Evolutionary conservation across 805 yeast genomes (phyloP).

Genomic region (Nematodospora valgi): DNA sequence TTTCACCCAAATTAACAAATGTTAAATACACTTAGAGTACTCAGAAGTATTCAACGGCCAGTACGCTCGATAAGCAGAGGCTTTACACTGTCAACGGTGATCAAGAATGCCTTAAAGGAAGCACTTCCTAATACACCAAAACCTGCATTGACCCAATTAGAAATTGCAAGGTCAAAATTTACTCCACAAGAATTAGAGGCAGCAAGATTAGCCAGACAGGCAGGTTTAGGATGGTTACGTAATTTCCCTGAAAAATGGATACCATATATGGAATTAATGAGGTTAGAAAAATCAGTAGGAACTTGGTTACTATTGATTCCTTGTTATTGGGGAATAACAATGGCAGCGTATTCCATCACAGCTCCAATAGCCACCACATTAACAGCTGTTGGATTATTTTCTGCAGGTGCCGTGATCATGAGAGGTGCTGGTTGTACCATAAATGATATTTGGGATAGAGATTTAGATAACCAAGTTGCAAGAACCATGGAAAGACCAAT

Average conservation of each 20-base stretch:
- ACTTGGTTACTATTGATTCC: slow-evolving; percentile 81
- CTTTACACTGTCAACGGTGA: too few relatives aligned
- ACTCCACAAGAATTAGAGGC: slow-evolving; percentile 43
- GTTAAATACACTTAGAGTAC: too few relatives aligned
- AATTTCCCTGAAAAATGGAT: slow-evolving; percentile 69
- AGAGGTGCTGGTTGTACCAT: slow-evolving; percentile 98
- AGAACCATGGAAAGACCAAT: slow-evolving; percentile 92
- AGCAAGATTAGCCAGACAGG: slow-evolving; percentile 50
- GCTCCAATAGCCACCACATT: slow-evolving; percentile 67
- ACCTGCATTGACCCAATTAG: too few relatives aligned
- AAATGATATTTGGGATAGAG: slow-evolving; percentile 82
- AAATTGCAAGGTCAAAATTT: slow-evolving; percentile 16
- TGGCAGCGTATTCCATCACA: slow-evolving; percentile 73
- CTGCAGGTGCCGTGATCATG: slow-evolving; percentile 86
- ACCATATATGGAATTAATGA: slow-evolving; percentile 89
- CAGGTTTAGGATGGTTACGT: slow-evolving; percentile 44
- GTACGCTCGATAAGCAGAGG: too few relatives aligned
- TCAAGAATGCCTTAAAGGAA: neutral
- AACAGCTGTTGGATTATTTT: slow-evolving; percentile 65
- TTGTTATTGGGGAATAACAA: slow-evolving; percentile 86
- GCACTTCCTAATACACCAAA: too few relatives aligned
- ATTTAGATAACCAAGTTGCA: slow-evolving; percentile 80
- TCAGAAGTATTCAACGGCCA: too few relatives aligned
- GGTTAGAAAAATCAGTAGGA: slow-evolving; percentile 96
- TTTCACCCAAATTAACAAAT: too few relatives aligned